Evolutionary conservation across 1,284 basidiomycete genomes (phyloP).

Genomic region (Tetrapyrgos nigripes): DNA sequence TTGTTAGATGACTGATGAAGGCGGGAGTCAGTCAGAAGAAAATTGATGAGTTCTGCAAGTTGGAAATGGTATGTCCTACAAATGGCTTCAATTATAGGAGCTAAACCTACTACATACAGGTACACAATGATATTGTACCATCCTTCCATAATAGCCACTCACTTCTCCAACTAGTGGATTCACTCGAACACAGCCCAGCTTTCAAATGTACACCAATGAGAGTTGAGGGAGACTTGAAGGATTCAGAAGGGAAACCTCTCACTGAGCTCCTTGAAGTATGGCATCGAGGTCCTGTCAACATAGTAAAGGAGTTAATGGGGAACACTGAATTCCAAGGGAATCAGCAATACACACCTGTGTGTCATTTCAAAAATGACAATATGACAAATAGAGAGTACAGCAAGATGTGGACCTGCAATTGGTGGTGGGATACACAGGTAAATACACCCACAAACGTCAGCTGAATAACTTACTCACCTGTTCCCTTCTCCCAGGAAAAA

Average conservation of each 20-base stretch:
- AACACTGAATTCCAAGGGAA: too few relatives aligned
- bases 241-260: constrained; percentile 22
- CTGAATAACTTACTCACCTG: not conserved
- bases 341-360: too few relatives aligned
- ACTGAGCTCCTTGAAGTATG: constrained; percentile 12
- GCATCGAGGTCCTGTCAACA: constrained; percentile 31
- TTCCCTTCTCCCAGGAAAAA: constrained; percentile 20
- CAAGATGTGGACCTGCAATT: constrained; percentile 50
- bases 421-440: too few relatives aligned
- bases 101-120: constrained; percentile 5
- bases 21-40: constrained; percentile 29
- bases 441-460: constrained; percentile 36
- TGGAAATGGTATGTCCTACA: constrained; percentile 33
- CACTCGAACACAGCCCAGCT: constrained; percentile 22
- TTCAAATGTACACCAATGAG: constrained; percentile 6
- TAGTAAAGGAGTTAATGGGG: constrained; percentile 27
- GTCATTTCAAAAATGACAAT: too few relatives aligned
- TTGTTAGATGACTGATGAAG: constrained; percentile 36
- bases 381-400: constrained; percentile 23
- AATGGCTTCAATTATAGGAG: not conserved
- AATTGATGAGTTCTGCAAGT: constrained; percentile 37
- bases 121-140: constrained; percentile 21
- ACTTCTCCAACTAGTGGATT: constrained; percentile 35
- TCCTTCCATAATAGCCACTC: constrained; percentile 22
- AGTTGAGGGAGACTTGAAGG: constrained; percentile 29